Base-by-base conservation (phyloP, 306 rosid genomes). In the Adenanthera pavonina region DNA sequence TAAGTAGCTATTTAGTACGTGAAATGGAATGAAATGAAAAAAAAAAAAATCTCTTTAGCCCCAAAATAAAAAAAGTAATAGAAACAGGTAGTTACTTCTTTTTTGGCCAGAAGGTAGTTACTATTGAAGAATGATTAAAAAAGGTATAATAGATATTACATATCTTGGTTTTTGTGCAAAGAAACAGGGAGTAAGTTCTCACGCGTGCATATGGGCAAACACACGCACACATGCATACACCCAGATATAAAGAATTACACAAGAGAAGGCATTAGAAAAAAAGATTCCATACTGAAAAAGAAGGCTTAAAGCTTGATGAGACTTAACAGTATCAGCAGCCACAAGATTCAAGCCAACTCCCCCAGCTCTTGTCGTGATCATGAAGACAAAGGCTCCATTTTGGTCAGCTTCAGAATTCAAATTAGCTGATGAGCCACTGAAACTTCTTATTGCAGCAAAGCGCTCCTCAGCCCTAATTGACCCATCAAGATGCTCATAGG, bases 381-480 rank as follows among this genome's bases (percentile, higher is more conserved):
- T 79, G 80, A 95, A 95, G 61, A 95, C 93, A 88, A 93, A 95
- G 74, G 99, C 92, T 80, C 84, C 95, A 85, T 70, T 81, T 44
- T 67, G 84, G 35, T 85, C 88, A 72, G 81, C 74, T 83, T 87
- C 90, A 75, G 91, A 86, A 83, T 83, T 86, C 84, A 84, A 74
- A 87, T 88, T 85, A 67, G 85, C 52, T 79, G 89, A 84, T 67
- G 91, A 81, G 74, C 72, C 75, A 77, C 97, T 93, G 86, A 95
- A 95, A 85, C 97, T 95, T 88, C 95, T 93, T 84, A 95, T 93
- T 72, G 97, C 97, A 82, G 99, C 91, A 91, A 95, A 95, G 41
- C 99, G 94, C 89, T 95, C 99, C 92, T 95, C 99, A 34, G 99
- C 99, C 72, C 99, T 93, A 78, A 95, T 67, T 52, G 99, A 95